These are phyloP conservation scores for Hemileccinum rubropunctum DNA, from an alignment of 768 basidiomycete species.

Conservation along the genomic window DNA sequence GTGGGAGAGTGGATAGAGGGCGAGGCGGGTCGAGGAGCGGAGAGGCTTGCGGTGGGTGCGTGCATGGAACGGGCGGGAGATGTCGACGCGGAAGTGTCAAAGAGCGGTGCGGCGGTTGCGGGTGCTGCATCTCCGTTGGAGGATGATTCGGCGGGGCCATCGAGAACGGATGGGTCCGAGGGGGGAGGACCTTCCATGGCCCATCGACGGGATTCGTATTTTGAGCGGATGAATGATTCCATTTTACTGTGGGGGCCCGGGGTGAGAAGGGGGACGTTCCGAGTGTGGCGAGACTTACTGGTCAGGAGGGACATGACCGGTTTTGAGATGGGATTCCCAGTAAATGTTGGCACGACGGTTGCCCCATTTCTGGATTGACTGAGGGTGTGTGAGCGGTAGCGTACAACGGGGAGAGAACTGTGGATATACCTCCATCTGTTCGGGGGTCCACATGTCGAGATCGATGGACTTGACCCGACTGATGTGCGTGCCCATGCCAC, in stretches of 20 bases:
- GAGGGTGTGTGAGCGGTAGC: neutral
- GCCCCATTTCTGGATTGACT: constrained; percentile 93
- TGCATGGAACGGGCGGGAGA: constrained; percentile 1
- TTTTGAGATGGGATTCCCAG: constrained; percentile 95
- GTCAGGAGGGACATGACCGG: constrained; percentile 89
- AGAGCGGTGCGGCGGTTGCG: neutral
- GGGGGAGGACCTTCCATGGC: constrained; percentile 89
- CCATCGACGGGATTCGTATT: constrained; percentile 94
- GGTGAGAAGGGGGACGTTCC: neutral
- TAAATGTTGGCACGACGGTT: constrained; percentile 90
- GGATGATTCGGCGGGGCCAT: constrained; percentile 33
- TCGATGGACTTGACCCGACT: constrained; percentile 97
- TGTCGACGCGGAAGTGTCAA: constrained; percentile 7
- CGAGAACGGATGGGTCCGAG: constrained; percentile 75
- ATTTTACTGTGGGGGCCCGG: constrained; percentile 74
- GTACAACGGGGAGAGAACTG: constrained; percentile 19
- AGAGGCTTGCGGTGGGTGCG: constrained; percentile 15
- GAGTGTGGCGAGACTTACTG: constrained; percentile 61
- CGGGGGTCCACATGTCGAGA: constrained; percentile 95
- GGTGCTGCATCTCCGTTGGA: constrained; percentile 2
- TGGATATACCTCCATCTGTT: constrained; percentile 82
- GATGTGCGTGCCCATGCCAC: constrained; percentile 98
- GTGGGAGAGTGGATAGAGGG: constrained; percentile 25
- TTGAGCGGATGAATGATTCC: constrained; percentile 95
- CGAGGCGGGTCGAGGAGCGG: constrained; percentile 29